Percentiles rank a stretch among this genome's conserved stretches.
phyloP scores from a whole-genome alignment of 371 early-diverging fungal species.

The Syncephalastrum monosporum region DNA sequence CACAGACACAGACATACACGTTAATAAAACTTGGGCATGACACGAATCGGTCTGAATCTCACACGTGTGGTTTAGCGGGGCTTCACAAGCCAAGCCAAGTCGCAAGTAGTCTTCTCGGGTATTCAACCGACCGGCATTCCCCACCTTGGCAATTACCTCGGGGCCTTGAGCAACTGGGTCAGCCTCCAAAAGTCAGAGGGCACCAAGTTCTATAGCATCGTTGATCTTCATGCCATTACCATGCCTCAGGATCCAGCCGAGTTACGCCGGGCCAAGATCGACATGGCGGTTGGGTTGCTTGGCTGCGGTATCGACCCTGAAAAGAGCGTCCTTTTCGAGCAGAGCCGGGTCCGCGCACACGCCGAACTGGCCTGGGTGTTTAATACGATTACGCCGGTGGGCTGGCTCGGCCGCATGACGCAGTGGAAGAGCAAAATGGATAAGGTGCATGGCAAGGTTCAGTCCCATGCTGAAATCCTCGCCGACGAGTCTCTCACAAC shows the following conservation, averaged over 20 bases:
- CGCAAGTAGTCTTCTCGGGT: constrained; percentile 68
- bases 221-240: constrained; percentile 92
- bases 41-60: too few relatives aligned
- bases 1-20: too few relatives aligned
- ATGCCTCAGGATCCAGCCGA: constrained; percentile 70
- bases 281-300: constrained; percentile 74
- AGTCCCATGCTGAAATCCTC: constrained; percentile 40
- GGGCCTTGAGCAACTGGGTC: constrained; percentile 88
- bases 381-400: constrained; percentile 82
- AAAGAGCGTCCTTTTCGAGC: constrained; percentile 78
- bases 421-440: constrained; percentile 88
- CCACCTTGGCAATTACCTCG: constrained; percentile 95
- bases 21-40: too few relatives aligned
- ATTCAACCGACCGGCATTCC: constrained; percentile 95
- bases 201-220: constrained; percentile 70
- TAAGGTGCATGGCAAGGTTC: constrained; percentile 12
- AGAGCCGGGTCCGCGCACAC: constrained; percentile 75
- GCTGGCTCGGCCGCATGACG: constrained; percentile 92
- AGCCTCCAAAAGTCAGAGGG: constrained; percentile 61
- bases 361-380: constrained; percentile 86
- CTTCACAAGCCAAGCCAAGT: constrained; percentile 14
- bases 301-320: constrained; percentile 88
- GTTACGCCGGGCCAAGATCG: constrained; percentile 62
- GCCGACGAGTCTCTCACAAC: constrained; percentile 47
- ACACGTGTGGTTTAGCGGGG: constrained; percentile 16